Conservation (phyloP, 148 eudicot species). For the Fagopyrum tataricum region DNA sequence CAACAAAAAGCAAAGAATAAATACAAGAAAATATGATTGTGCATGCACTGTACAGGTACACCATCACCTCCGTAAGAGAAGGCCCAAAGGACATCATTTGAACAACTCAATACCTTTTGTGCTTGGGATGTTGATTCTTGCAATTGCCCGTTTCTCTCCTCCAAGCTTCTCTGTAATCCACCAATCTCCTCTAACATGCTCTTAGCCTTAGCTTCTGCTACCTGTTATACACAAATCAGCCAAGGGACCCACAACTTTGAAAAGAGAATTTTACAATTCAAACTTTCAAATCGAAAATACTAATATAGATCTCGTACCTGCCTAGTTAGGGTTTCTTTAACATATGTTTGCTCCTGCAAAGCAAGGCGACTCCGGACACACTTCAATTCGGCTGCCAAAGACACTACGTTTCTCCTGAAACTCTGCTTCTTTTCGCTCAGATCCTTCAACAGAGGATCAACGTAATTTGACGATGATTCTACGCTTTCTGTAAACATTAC, state of each 20-base stretch:
- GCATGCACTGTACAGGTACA: slow-evolving; percentile 6
- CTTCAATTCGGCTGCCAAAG: slow-evolving; percentile 84
- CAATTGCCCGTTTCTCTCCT: slow-evolving; percentile 60
- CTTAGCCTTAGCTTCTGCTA: slow-evolving; percentile 76
- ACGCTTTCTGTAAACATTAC: slow-evolving; percentile 4
- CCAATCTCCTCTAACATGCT: slow-evolving; percentile 58
- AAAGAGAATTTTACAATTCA: slow-evolving; percentile 1
- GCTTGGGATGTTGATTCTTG: slow-evolving; percentile 55
- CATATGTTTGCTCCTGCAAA: slow-evolving; percentile 54
- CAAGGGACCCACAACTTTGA: slow-evolving; percentile 26
- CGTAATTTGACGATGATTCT: slow-evolving; percentile 23
- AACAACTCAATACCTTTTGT: slow-evolving; percentile 39
- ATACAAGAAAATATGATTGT: neutral
- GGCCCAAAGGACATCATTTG: neutral
- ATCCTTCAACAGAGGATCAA: slow-evolving; percentile 85
- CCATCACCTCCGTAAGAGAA: neutral
- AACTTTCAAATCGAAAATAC: slow-evolving; percentile 3
- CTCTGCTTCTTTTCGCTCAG: slow-evolving; percentile 75
- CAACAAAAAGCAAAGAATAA: neutral
- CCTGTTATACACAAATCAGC: slow-evolving; percentile 32
- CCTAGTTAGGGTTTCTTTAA: slow-evolving; percentile 65
- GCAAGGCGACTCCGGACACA: slow-evolving; percentile 69
- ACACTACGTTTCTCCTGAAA: slow-evolving; percentile 70
- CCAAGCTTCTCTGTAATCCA: slow-evolving; percentile 61
- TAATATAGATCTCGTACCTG: slow-evolving; percentile 35